Conservation (phyloP, 768 basidiomycete genomes). For the Trametes elegans region DNA sequence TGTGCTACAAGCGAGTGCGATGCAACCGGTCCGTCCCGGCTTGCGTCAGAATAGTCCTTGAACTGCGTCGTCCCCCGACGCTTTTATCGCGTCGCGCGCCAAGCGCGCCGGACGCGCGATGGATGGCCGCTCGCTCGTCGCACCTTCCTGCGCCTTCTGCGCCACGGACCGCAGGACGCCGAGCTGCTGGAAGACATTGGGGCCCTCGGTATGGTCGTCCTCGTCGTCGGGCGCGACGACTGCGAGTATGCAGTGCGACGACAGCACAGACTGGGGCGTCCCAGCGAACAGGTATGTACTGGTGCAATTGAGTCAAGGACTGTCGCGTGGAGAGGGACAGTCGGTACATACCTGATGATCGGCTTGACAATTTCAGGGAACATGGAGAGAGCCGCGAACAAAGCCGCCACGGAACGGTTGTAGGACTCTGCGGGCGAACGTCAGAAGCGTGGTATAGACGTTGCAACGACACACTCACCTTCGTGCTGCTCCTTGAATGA, state of each 20-base stretch:
- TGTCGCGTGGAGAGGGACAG: too few species aligned
- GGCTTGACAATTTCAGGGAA: constrained; percentile 62
- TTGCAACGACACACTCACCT: constrained; percentile 39
- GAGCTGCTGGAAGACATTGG: constrained; percentile 66
- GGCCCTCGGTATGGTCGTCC: constrained; percentile 30
- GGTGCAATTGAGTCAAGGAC: not conserved
- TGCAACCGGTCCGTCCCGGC: not conserved
- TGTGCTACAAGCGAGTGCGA: not conserved
- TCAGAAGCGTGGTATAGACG: not conserved
- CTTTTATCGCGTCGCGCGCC: constrained; percentile 64
- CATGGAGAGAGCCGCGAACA: constrained; percentile 63
- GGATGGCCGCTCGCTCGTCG: constrained; percentile 63
- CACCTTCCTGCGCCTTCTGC: constrained; percentile 70
- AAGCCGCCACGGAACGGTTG: constrained; percentile 56
- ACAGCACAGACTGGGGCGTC: constrained; percentile 62
- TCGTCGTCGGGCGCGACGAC: constrained; percentile 50
- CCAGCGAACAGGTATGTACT: constrained; percentile 65
- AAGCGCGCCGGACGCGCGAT: constrained; percentile 82
- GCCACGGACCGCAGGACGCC: constrained; percentile 60
- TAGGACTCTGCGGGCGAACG: constrained; percentile 55
- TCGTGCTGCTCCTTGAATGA: constrained; percentile 73
- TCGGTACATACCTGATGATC: constrained; percentile 60
- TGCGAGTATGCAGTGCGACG: constrained; percentile 59
- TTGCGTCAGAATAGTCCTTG: constrained; percentile 21
- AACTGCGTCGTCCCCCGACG: constrained; percentile 17